These are phyloP conservation scores for Niebla homalea DNA, from an alignment of 495 filamentous ascomycete species.

Conservation along the genomic window DNA sequence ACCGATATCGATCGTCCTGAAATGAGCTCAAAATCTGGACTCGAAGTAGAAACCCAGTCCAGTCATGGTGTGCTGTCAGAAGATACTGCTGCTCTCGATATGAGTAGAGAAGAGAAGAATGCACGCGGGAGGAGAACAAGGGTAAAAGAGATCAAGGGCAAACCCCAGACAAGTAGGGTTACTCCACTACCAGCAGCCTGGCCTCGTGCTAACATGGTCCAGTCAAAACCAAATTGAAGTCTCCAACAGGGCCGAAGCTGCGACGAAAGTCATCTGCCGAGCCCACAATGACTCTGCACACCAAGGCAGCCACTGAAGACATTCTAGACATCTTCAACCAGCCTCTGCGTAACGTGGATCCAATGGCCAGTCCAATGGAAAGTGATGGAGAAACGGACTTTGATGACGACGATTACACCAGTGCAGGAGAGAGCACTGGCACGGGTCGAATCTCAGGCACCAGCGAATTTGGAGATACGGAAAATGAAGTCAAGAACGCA, in stretches of 20 bases:
- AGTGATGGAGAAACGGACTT: conserved; percentile 41
- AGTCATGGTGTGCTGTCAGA: conserved; percentile 8
- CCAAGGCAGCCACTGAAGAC: conserved; percentile 86
- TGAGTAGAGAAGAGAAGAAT: conserved; percentile 23
- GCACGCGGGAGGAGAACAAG: conserved; percentile 52
- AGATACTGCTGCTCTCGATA: conserved; percentile 21
- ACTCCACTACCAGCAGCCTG: neutral
- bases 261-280: conserved; percentile 61
- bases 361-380: conserved; percentile 26
- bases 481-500: conserved; percentile 21
- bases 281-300: conserved; percentile 95
- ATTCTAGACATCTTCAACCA: conserved; percentile 96
- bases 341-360: conserved; percentile 49
- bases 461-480: conserved; percentile 55
- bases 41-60: conserved; percentile 1
- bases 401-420: conserved; percentile 60
- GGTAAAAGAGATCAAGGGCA: conserved; percentile 56
- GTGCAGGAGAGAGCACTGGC: conserved; percentile 67
- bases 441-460: conserved; percentile 52
- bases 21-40: neutral
- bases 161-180: conserved; percentile 76
- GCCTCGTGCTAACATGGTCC: conserved; percentile 14
- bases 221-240: conserved; percentile 90
- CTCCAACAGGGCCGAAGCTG: conserved; percentile 65
- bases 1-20: neutral